A percentile compares a stretch with the other conserved stretches of the same genome.
These are phyloP conservation scores for Noccaea caerulescens DNA, from an alignment of 345 rosid genomes.

Conservation along the genomic window DNA sequence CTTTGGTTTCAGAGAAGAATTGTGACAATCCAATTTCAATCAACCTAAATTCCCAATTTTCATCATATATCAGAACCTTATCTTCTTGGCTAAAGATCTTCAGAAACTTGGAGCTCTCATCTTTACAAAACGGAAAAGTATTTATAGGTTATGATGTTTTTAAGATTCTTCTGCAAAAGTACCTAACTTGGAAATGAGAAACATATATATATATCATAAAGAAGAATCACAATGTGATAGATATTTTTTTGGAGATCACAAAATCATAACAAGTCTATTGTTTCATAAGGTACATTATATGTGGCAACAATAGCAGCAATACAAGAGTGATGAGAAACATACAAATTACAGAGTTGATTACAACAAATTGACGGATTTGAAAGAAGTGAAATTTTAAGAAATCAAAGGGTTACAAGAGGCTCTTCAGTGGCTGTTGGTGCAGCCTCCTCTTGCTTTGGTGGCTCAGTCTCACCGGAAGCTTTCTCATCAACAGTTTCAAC, in stretches of 20 bases:
- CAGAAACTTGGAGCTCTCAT: not conserved
- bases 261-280: constrained; percentile 20
- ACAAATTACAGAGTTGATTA: constrained; percentile 24
- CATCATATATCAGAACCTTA: constrained; percentile 18
- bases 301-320: constrained; percentile 21
- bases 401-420: constrained; percentile 51
- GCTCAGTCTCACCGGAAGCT: constrained; percentile 35
- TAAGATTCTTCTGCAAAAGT: not conserved
- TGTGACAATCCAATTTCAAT: not conserved
- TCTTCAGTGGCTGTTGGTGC: constrained; percentile 42
- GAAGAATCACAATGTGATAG: constrained; percentile 13
- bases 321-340: constrained; percentile 26
- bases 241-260: constrained; percentile 7
- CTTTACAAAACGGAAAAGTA: constrained; percentile 4
- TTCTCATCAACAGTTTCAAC: constrained; percentile 20
- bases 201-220: not conserved
- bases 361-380: constrained; percentile 6
- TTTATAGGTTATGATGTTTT: not conserved
- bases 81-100: constrained; percentile 15
- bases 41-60: constrained; percentile 11
- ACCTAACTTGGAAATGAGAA: not conserved
- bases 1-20: constrained; percentile 6
- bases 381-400: constrained; percentile 6
- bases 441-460: constrained; percentile 41
- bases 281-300: not conserved